These are phyloP conservation scores for Parathielavia appendiculata DNA, from an alignment of 495 filamentous ascomycete species.

Conservation along the genomic window DNA sequence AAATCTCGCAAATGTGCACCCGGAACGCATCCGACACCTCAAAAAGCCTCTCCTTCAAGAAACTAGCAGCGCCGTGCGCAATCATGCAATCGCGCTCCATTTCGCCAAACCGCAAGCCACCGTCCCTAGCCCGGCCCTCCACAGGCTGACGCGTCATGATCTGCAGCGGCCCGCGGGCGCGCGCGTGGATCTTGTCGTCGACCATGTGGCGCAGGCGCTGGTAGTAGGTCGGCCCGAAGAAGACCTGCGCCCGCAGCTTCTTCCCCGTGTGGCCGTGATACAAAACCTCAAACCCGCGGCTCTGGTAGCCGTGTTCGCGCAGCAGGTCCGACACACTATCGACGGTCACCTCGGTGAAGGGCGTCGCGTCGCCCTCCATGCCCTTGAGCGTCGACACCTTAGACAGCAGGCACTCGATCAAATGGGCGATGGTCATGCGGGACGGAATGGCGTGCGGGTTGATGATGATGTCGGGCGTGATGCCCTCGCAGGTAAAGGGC, in stretches of 20 bases:
- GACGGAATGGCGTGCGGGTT: constrained; percentile 99
- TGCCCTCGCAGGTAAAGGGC: constrained; percentile 90
- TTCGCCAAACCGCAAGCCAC: constrained; percentile 98
- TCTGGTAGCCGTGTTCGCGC: constrained; percentile 90
- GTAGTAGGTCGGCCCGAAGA: constrained; percentile 98
- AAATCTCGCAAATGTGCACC: constrained; percentile 98
- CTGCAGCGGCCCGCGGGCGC: constrained; percentile 90
- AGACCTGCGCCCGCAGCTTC: constrained; percentile 90
- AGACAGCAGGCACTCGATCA: constrained; percentile 96
- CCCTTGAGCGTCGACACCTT: constrained; percentile 90
- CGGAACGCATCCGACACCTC: constrained; percentile 97
- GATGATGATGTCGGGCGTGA: constrained; percentile 94
- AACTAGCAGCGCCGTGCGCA: constrained; percentile 89
- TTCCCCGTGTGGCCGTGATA: constrained; percentile 95
- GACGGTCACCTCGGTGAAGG: constrained; percentile 96
- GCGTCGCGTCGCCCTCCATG: constrained; percentile 93
- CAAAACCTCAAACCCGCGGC: constrained; percentile 96
- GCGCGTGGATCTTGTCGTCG: constrained; percentile 98
- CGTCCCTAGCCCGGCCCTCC: constrained; percentile 94
- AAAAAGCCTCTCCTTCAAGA: constrained; percentile 95
- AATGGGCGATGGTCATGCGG: constrained; percentile 99
- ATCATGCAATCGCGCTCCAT: constrained; percentile 99
- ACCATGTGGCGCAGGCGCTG: constrained; percentile 99
- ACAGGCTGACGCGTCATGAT: constrained; percentile 98
- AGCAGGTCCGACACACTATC: constrained; percentile 86